Evolutionary conservation across 768 basidiomycete species (phyloP).

Genomic region (Plicaturopsis crispa): DNA sequence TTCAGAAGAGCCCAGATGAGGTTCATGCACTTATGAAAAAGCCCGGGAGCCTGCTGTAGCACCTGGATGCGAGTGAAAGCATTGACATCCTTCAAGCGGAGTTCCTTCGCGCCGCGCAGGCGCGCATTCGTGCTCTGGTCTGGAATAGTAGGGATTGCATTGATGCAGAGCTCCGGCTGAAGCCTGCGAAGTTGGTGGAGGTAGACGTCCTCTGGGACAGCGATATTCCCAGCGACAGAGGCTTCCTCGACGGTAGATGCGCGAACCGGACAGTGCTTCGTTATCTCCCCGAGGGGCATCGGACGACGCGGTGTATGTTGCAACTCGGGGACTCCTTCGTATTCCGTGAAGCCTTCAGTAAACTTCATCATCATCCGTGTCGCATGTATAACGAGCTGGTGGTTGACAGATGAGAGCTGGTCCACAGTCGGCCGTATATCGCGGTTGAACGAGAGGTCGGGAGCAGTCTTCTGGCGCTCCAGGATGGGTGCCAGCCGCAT

Average conservation of each 20-base stretch:
- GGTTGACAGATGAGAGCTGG: neutral
- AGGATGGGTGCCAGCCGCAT: conserved; percentile 19
- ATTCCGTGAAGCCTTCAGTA: neutral
- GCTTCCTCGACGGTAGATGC: conserved; percentile 24
- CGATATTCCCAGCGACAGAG: conserved; percentile 19
- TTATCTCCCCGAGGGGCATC: conserved; percentile 16
- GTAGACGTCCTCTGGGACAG: conserved; percentile 18
- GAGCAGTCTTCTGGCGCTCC: conserved; percentile 1
- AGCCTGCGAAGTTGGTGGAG: conserved; percentile 13
- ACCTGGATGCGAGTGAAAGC: conserved; percentile 9
- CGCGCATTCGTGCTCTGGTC: conserved; percentile 22
- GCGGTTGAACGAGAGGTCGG: conserved; percentile 8
- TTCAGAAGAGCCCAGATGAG: conserved; percentile 11
- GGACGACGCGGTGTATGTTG: conserved; percentile 11
- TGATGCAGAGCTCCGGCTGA: conserved; percentile 5
- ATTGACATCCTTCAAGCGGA: conserved; percentile 6
- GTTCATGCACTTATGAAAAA: conserved; percentile 14
- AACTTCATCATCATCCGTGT: neutral
- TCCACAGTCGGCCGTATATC: conserved; percentile 11
- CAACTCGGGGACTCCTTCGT: conserved; percentile 5
- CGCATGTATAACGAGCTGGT: conserved; percentile 4
- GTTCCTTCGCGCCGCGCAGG: conserved; percentile 4
- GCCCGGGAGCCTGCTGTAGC: conserved; percentile 11
- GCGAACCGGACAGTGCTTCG: conserved; percentile 15
- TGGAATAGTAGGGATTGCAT: conserved; percentile 17